Evolutionary conservation across 164 flowering plant genomes (phyloP).

Genomic region (Santalum album): DNA sequence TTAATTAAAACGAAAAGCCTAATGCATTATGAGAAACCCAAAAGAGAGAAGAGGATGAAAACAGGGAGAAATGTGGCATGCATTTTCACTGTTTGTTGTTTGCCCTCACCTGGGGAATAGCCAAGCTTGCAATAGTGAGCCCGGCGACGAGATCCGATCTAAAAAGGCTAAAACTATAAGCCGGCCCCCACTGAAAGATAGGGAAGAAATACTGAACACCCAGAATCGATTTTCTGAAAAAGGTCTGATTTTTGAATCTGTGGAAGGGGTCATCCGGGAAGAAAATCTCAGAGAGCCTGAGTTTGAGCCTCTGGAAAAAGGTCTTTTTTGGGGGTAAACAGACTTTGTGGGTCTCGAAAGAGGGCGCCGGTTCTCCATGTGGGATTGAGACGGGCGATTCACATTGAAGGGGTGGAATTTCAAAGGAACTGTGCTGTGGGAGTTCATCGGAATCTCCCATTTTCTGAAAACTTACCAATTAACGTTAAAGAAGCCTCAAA

Average conservation of each 20-base stretch:
- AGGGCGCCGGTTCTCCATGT: neutral
- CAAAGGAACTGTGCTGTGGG: too few species aligned
- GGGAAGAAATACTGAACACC: constrained; percentile 76
- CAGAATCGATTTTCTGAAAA: constrained; percentile 32
- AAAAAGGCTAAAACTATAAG: neutral
- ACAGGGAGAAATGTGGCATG: too few species aligned
- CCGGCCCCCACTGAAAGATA: constrained; percentile 30
- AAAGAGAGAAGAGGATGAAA: too few species aligned
- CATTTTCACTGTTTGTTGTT: neutral
- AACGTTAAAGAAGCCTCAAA: neutral
- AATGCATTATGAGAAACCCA: too few species aligned
- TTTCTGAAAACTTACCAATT: constrained; percentile 8
- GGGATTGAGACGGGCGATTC: too few species aligned
- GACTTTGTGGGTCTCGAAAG: constrained; percentile 40
- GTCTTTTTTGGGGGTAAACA: constrained; percentile 53
- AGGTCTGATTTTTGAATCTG: constrained; percentile 56
- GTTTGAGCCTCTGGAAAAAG: constrained; percentile 46
- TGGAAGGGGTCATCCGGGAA: constrained; percentile 88
- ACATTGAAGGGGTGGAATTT: too few species aligned
- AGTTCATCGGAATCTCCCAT: constrained; percentile 31
- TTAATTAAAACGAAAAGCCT: too few species aligned
- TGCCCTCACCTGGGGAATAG: neutral
- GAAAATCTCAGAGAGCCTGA: constrained; percentile 59
- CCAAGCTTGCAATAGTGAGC: neutral
- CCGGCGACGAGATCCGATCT: neutral